Conservation (phyloP, 371 early-diverging fungal genomes). For the Syncephalastrum racemosum region DNA sequence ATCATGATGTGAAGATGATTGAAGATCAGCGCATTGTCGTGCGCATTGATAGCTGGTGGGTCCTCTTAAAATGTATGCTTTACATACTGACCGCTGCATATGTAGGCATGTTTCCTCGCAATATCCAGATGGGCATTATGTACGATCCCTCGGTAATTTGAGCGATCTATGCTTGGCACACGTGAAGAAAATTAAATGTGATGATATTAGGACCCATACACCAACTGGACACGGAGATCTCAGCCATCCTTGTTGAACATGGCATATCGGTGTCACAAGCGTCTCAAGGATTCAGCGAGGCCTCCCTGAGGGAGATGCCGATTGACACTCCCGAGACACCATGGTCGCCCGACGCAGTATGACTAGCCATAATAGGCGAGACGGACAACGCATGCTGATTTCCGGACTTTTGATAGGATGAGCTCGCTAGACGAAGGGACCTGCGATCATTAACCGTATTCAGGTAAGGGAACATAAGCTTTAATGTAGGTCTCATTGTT, state of each 20-base stretch:
- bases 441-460: slow-evolving; percentile 50
- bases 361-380: no score
- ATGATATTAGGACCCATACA: slow-evolving; percentile 56
- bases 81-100: slow-evolving; percentile 6
- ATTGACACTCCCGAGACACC: slow-evolving; percentile 49
- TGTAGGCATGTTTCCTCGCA: slow-evolving; percentile 60
- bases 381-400: not conserved
- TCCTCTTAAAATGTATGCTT: slow-evolving; percentile 1
- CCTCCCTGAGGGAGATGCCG: slow-evolving; percentile 71
- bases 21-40: slow-evolving; percentile 83
- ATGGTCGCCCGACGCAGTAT: slow-evolving; percentile 57
- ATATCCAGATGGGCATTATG: slow-evolving; percentile 92
- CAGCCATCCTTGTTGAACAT: slow-evolving; percentile 77
- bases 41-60: slow-evolving; percentile 83
- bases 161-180: not conserved
- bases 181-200: slow-evolving; percentile 14
- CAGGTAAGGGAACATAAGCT: slow-evolving; percentile 20
- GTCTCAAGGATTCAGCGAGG: slow-evolving; percentile 65
- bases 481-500: slow-evolving; percentile 25
- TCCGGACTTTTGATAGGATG: slow-evolving; percentile 26
- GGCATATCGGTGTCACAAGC: slow-evolving; percentile 76
- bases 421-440: slow-evolving; percentile 56
- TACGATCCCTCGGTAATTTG: slow-evolving; percentile 68
- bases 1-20: slow-evolving; percentile 72
- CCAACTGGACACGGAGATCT: slow-evolving; percentile 72